Evolutionary conservation across 2,329 filamentous ascomycete species (phyloP).

Genomic region (Fusarium miscanthi): DNA sequence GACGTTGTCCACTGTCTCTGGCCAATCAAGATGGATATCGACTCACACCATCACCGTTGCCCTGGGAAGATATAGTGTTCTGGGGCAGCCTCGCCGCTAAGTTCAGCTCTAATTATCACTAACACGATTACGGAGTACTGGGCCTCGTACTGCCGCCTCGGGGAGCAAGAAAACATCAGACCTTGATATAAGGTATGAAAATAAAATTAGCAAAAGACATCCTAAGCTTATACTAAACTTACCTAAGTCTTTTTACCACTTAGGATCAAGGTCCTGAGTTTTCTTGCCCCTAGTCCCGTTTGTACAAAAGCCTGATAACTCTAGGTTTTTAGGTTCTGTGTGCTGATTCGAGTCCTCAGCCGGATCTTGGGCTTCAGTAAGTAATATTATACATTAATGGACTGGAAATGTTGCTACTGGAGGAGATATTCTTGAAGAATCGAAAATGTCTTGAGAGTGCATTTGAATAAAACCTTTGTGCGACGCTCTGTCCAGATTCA

Average conservation of each 20-base stretch:
- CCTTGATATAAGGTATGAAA: no score
- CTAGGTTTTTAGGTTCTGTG: no score
- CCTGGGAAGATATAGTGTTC: slow-evolving; percentile 1
- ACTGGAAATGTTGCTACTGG: background rate
- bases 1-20: slow-evolving; percentile 25
- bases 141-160: no score
- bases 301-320: no score
- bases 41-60: background rate
- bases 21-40: slow-evolving; percentile 15
- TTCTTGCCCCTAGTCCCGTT: no score
- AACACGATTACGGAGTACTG: no score
- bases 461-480: background rate
- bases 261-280: no score
- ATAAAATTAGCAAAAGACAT: no score
- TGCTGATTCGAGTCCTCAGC: no score
- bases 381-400: background rate
- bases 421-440: background rate
- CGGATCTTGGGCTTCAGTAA: background rate
- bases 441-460: background rate
- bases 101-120: background rate
- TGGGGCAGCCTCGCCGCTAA: slow-evolving; percentile 19
- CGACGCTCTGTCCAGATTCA: background rate
- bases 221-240: no score
- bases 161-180: no score
- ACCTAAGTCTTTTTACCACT: no score